Conservation (phyloP, 495 filamentous ascomycete species). For the Pyrenopolyporus hunteri region DNA sequence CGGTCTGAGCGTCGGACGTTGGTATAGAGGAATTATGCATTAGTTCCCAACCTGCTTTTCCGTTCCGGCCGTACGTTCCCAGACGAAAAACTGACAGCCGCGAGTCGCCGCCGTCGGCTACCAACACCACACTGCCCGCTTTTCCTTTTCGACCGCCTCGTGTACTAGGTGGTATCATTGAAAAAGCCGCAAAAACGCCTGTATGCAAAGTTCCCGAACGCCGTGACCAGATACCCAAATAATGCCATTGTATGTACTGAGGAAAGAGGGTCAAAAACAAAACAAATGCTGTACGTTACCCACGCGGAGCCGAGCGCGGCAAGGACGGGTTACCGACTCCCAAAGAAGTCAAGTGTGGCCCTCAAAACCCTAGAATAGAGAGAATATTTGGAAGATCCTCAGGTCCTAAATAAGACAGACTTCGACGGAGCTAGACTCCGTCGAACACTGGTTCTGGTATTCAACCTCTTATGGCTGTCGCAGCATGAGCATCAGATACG, state of each 20-base stretch:
- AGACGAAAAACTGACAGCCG: not conserved
- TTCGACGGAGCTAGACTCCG: not conserved
- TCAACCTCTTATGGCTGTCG: slow-evolving; percentile 47
- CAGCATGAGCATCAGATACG: slow-evolving; percentile 46
- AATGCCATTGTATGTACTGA: slow-evolving; percentile 27
- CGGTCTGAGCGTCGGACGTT: not conserved
- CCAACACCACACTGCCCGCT: slow-evolving; percentile 2
- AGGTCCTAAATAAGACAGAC: not conserved
- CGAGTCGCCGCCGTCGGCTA: not conserved
- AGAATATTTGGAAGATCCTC: not conserved
- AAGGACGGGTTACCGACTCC: not conserved
- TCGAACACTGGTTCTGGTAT: not conserved
- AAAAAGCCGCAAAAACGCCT: slow-evolving; percentile 30
- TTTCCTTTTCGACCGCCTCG: slow-evolving; percentile 31
- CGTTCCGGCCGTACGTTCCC: not conserved
- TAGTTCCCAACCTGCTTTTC: slow-evolving; percentile 12
- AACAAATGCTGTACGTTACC: not conserved
- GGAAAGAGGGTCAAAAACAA: not conserved
- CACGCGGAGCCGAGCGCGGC: not conserved
- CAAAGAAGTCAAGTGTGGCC: not conserved
- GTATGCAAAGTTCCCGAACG: slow-evolving; percentile 37
- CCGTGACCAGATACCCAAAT: slow-evolving; percentile 13
- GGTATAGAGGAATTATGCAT: slow-evolving; percentile 30
- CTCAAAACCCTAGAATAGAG: too few species aligned
- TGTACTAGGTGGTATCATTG: slow-evolving; percentile 40